Evolutionary conservation across 2,329 filamentous ascomycete genomes (phyloP).

Genomic region (Grosmannia clavigera): DNA sequence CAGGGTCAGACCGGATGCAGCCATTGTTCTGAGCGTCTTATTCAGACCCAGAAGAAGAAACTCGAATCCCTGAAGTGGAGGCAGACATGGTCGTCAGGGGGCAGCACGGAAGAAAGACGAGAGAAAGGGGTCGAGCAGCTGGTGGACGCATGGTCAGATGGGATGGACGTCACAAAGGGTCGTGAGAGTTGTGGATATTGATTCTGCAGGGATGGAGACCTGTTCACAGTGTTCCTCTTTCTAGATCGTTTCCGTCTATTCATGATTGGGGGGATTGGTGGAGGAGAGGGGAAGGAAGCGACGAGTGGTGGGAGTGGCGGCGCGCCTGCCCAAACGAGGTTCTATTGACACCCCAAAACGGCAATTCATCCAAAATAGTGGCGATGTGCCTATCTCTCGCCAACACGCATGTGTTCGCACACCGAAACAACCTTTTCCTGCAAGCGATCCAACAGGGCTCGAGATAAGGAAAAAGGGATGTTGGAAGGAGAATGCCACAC

Average conservation of each 20-base stretch:
- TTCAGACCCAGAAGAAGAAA: constrained; percentile 3
- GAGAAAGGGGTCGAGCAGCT: background rate
- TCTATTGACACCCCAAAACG: constrained; percentile 13
- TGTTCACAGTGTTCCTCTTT: background rate
- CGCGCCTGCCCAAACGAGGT: constrained; percentile 6
- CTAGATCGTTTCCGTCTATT: background rate
- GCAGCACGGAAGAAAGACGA: background rate
- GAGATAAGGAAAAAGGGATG: background rate
- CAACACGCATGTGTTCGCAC: background rate
- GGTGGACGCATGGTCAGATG: background rate
- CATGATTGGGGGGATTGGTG: background rate
- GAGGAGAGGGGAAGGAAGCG: background rate
- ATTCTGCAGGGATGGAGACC: background rate
- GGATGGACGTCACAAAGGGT: background rate
- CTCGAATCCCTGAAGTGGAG: background rate
- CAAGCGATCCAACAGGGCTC: background rate
- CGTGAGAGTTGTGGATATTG: background rate
- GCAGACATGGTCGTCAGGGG: background rate
- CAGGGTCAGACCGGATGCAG: background rate
- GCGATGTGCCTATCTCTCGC: too few species aligned
- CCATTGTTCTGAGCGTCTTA: background rate
- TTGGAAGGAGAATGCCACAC: background rate
- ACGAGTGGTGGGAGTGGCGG: background rate
- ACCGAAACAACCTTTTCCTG: background rate
- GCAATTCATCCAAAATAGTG: background rate